These are phyloP conservation scores for Penicillium flavigenum DNA, from an alignment of 495 filamentous ascomycete genomes.

Conservation along the genomic window DNA sequence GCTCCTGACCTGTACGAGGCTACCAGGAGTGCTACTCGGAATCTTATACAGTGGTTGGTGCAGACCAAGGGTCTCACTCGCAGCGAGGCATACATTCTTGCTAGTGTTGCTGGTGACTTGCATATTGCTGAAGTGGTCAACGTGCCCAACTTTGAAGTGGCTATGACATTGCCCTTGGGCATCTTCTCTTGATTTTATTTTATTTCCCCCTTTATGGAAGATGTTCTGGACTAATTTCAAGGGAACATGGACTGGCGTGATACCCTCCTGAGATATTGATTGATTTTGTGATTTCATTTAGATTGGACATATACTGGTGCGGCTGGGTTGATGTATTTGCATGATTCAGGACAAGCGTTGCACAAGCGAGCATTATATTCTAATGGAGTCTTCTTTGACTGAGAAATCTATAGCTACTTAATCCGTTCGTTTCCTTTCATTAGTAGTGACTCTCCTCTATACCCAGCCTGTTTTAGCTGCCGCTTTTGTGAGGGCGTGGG, in stretches of 20 bases:
- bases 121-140: slow-evolving; percentile 51
- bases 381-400: neutral
- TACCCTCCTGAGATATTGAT: slow-evolving; percentile 7
- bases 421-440: neutral
- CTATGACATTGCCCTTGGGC: slow-evolving; percentile 46
- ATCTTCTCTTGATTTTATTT: slow-evolving; percentile 32
- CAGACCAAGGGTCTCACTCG: slow-evolving; percentile 44
- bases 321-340: slow-evolving; percentile 5
- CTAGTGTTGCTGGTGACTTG: slow-evolving; percentile 48
- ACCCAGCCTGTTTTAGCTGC: neutral
- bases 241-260: slow-evolving; percentile 9
- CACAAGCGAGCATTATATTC: slow-evolving; percentile 10
- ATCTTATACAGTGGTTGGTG: slow-evolving; percentile 47
- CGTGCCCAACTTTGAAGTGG: slow-evolving; percentile 50
- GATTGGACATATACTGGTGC: slow-evolving; percentile 10
- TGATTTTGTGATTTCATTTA: slow-evolving; percentile 3
- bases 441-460: neutral
- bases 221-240: neutral
- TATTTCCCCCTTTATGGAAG: neutral
- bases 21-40: slow-evolving; percentile 43
- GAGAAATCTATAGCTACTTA: neutral
- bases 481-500: neutral
- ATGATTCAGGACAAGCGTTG: slow-evolving; percentile 10
- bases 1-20: slow-evolving; percentile 46
- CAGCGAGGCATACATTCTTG: slow-evolving; percentile 50